Base-by-base conservation (phyloP, 2,329 filamentous ascomycete genomes). In the Paecilomyces formosus region DNA sequence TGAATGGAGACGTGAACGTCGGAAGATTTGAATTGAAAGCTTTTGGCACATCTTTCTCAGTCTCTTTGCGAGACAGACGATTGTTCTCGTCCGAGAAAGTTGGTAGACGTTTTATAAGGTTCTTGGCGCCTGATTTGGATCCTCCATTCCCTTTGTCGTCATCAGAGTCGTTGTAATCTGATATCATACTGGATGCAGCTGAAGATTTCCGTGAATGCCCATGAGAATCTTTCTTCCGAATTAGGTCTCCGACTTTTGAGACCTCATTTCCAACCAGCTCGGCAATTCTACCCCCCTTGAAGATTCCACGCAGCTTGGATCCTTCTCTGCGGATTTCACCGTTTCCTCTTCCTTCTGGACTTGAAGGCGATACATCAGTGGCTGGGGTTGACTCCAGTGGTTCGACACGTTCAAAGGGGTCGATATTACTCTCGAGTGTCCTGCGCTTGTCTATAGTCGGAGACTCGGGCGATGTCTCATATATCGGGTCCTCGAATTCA, bases 201-300 rank as follows among this genome's bases (percentile, higher is more conserved):
- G 72, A 78, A 54, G 68, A 76, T 63, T 70, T 71, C 51, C 69
- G 70, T 58, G 75, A 77, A 63, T 77, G 74, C 12, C 74, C 71
- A 31, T 67, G 71, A 22, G 73, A 68, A 31, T 88, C 85, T 65
- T 81, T 83, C 63, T 81, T 82, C 71, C 85, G 78, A 22, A 87
- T 81, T 51, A 83, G 78, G 55, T 85, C 84, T 15, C 84, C 82
- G 33, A 87, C 80, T 65, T 82, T 84, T 0, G 83, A 81, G 7
- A 86, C 80, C 65, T 88, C 85, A 61, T 79, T 81, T n/a, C 83
- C 82, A 2, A 95, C 83, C 30, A 90, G 81, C 30, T 85, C 88
- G 61, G 90, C 89, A 62, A 93, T 85, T 57, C 88, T 82, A 55
- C 85, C 84, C 2, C 86, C 87, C 74, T 91, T 93, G 74, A 96